A percentile compares a stretch with the other conserved stretches of the same genome.
Conservation (phyloP, 768 basidiomycete genomes). For the Lepiota subincarnata region DNA sequence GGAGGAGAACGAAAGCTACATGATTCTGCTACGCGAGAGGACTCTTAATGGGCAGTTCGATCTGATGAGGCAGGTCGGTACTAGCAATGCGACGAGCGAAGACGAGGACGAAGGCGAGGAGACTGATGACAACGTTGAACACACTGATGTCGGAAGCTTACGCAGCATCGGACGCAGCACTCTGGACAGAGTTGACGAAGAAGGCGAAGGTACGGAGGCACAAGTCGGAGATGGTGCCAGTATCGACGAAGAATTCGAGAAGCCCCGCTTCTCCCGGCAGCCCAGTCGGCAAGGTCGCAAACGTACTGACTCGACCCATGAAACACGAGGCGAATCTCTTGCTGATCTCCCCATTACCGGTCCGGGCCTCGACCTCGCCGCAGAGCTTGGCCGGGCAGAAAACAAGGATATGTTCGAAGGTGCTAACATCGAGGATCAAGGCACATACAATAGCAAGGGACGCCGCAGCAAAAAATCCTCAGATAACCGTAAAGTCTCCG, state of each 20-base stretch:
- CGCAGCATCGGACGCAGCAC: slow-evolving; percentile 53
- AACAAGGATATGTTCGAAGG: slow-evolving; percentile 76
- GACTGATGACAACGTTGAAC: slow-evolving; percentile 37
- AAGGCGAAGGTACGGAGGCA: slow-evolving; percentile 38
- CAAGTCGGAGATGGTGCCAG: slow-evolving; percentile 31
- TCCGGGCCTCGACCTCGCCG: slow-evolving; percentile 85
- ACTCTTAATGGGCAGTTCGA: slow-evolving; percentile 89
- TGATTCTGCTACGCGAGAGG: slow-evolving; percentile 87
- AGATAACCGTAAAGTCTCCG: slow-evolving; percentile 34
- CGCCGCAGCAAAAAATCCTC: slow-evolving; percentile 47
- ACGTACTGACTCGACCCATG: slow-evolving; percentile 50
- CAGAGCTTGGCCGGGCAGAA: slow-evolving; percentile 88
- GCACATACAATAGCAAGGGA: slow-evolving; percentile 37
- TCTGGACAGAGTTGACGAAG: slow-evolving; percentile 64
- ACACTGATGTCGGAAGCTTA: slow-evolving; percentile 50
- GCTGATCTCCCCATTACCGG: slow-evolving; percentile 86
- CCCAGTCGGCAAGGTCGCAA: slow-evolving; percentile 44
- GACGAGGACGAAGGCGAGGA: slow-evolving; percentile 40
- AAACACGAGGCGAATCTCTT: slow-evolving; percentile 72
- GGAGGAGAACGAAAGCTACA: slow-evolving; percentile 97
- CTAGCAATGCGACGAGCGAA: slow-evolving; percentile 30
- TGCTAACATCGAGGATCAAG: slow-evolving; percentile 46
- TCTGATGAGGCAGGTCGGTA: slow-evolving; percentile 63
- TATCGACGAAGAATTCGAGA: slow-evolving; percentile 24
- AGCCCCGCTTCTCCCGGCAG: slow-evolving; percentile 38